A percentile compares a stretch with the other conserved stretches of the same genome.
Evolutionary conservation across 75 land plant genomes (phyloP).

Genomic region (Adiantum capillusveneris): DNA sequence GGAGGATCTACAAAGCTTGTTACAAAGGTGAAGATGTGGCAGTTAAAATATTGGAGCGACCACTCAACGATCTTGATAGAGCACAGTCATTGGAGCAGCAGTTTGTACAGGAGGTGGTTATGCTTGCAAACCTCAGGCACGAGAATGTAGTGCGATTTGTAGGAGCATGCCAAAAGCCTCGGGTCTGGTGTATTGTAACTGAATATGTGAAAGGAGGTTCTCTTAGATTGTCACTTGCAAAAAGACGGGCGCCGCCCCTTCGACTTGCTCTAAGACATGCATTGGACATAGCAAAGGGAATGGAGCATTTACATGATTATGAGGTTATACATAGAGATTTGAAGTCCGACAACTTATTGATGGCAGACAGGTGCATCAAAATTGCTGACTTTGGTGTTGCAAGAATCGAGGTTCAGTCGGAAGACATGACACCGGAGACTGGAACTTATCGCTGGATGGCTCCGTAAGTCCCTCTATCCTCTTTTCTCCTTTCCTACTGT

Average conservation of each 20-base stretch:
- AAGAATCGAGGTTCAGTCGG: slow-evolving; percentile 40
- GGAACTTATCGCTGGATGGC: slow-evolving; percentile 69
- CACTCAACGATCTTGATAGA: slow-evolving; percentile 34
- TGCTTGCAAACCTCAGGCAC: slow-evolving; percentile 47
- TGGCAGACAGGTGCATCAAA: slow-evolving; percentile 10
- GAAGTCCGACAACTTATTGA: slow-evolving; percentile 4
- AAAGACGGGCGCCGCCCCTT: slow-evolving; percentile 10
- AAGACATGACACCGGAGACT: slow-evolving; percentile 67
- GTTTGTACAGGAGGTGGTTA: slow-evolving; percentile 48
- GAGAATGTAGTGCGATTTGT: slow-evolving; percentile 52
- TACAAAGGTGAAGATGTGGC: slow-evolving; percentile 58
- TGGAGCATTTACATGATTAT: slow-evolving; percentile 8
- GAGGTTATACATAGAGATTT: slow-evolving; percentile 9
- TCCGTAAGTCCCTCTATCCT: slow-evolving; percentile 34
- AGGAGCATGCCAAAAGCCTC: slow-evolving; percentile 49
- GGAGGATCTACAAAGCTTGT: slow-evolving; percentile 43
- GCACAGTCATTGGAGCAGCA: slow-evolving; percentile 46
- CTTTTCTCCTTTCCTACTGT: background rate
- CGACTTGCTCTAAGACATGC: slow-evolving; percentile 6
- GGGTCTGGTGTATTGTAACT: slow-evolving; percentile 59
- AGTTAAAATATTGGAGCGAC: slow-evolving; percentile 48
- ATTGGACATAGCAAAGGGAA: slow-evolving; percentile 9
- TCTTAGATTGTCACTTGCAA: slow-evolving; percentile 35
- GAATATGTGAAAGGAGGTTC: slow-evolving; percentile 62
- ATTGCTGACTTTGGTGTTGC: slow-evolving; percentile 52